phyloP scores from a whole-genome alignment of 2,329 filamentous ascomycete species.

The Mycogone perniciosa region DNA sequence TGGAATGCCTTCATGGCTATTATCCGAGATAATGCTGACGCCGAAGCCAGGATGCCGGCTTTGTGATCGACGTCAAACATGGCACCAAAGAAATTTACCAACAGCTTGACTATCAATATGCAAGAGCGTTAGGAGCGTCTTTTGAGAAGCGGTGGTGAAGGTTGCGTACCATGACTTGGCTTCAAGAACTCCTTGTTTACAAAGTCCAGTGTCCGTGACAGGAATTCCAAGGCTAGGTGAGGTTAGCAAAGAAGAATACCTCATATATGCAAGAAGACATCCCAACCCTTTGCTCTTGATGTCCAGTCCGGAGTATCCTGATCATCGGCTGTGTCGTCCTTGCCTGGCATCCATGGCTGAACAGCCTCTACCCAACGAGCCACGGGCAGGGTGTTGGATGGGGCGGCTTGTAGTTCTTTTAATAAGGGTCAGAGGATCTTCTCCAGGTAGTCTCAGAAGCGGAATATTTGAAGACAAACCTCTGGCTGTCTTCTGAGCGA shows the following conservation, averaged over 20 bases:
- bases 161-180: conserved; percentile 40
- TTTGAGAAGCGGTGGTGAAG: neutral
- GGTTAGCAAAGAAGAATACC: neutral
- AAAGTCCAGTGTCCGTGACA: conserved; percentile 47
- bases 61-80: conserved; percentile 56
- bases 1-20: conserved; percentile 46
- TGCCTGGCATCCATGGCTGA: conserved; percentile 46
- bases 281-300: conserved; percentile 44
- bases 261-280: neutral
- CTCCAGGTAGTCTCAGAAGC: neutral
- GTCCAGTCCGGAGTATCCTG: conserved; percentile 45
- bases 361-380: conserved; percentile 51
- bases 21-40: conserved; percentile 46
- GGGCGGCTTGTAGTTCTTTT: conserved; percentile 39
- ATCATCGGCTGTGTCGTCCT: conserved; percentile 33
- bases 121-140: neutral
- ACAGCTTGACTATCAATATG: conserved; percentile 33
- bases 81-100: conserved; percentile 50
- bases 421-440: neutral
- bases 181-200: conserved; percentile 41
- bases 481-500: conserved; percentile 41
- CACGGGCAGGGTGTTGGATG: conserved; percentile 39
- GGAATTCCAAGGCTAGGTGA: conserved; percentile 46
- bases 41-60: conserved; percentile 50
- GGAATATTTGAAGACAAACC: conserved; percentile 21